Percentiles rank a stretch among this genome's conserved stretches.
These are phyloP conservation scores for Cystofilobasidium bisporidii DNA, from an alignment of 768 basidiomycete genomes.

Conservation along the genomic window DNA sequence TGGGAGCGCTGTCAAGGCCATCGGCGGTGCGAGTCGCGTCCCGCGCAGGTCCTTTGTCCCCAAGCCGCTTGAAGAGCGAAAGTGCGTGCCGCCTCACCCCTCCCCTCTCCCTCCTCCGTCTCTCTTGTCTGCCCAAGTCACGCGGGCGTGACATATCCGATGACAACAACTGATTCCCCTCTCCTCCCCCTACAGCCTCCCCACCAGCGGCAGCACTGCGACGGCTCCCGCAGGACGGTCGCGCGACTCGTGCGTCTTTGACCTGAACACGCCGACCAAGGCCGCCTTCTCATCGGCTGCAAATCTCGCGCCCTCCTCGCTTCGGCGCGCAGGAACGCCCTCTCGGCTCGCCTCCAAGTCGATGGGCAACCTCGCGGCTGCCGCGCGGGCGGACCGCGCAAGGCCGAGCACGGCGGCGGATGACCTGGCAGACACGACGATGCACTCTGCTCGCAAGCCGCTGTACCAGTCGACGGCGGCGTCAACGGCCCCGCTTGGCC, in stretches of 20 bases:
- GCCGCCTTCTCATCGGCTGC: conserved; percentile 13
- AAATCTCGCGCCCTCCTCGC: conserved; percentile 17
- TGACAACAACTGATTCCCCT: background rate
- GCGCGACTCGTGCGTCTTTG: conserved; percentile 27
- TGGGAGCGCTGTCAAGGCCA: background rate
- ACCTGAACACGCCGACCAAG: conserved; percentile 27
- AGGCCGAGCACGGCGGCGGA: background rate
- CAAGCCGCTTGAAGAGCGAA: conserved; percentile 24
- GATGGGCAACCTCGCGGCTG: conserved; percentile 28
- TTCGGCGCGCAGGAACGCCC: conserved; percentile 25
- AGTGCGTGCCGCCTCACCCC: conserved; percentile 2
- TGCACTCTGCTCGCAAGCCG: background rate
- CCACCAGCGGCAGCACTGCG: no score
- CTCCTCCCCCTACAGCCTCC: conserved; percentile 8
- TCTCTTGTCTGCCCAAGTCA: no score
- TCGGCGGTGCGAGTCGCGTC: conserved; percentile 15
- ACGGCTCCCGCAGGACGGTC: conserved; percentile 1
- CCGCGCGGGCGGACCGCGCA: conserved; percentile 22
- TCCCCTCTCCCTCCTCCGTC: background rate
- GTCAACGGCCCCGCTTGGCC: conserved; percentile 11
- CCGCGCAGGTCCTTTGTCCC: conserved; percentile 24
- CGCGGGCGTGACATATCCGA: no score
- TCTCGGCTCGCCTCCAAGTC: conserved; percentile 27
- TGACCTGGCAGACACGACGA: background rate
- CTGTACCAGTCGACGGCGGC: conserved; percentile 10